Base-by-base conservation (phyloP, 1,284 basidiomycete genomes). In the Lentinus polychrous region DNA sequence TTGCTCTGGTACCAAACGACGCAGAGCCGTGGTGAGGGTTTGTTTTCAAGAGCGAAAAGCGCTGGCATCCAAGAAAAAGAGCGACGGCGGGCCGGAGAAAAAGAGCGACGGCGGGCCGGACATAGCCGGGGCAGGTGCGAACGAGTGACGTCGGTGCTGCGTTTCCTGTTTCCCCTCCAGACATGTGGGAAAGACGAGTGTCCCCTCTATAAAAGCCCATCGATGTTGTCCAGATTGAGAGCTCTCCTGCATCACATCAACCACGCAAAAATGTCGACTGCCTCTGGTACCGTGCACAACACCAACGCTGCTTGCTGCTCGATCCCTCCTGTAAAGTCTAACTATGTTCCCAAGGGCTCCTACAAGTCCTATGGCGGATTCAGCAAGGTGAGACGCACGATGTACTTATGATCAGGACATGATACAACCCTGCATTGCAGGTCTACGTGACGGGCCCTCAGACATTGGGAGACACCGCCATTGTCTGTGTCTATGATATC, bases 401-500 rank as follows among this genome's bases (percentile, higher is more conserved):
- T 15, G 12, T n/a, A n/a, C n/a, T n/a, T n/a, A 37, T 37, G 6
- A 37, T 37, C 35, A 15, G 8, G n/a, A n/a, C n/a, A n/a, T n/a
- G n/a, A n/a, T n/a, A n/a, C n/a, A n/a, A n/a, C n/a, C n/a, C n/a
- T 52, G 17, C 4, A 33, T 18, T 50, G 57, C 66, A 70, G 55
- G 76, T 76, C 15, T 81, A 81, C 57, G 67, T 79, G 4, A 74
- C 75, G 8, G 77, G 75, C 6, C 72, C 75, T 8, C 66, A 68
- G 52, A 65, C 62, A 12, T 54, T 54, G 17, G 70, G 71, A 45
- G 66, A 73, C 40, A 71, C 72, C 46, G 78, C 78, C 8, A 67
- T 83, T 37, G 65, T 84, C 44, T 76, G 73, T 50, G 73, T 83
- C 40, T 83, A 72, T 55, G 81, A 85, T 59, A 82, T 83, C 56